Conservation (phyloP, 1,284 basidiomycete genomes). For the Ustilago curta region DNA sequence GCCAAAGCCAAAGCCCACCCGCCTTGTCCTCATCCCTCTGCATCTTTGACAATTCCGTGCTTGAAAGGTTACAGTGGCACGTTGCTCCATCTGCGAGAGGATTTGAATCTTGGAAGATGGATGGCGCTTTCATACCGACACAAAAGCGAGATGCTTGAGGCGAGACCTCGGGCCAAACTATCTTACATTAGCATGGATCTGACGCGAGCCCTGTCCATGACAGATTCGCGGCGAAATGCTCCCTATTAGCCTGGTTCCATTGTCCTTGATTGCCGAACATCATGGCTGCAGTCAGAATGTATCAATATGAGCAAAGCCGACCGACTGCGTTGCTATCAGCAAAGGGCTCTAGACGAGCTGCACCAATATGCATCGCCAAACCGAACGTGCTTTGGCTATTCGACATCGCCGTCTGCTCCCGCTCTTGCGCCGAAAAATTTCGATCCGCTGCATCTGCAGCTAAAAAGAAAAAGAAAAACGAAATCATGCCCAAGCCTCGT, state of each 20-base stretch:
- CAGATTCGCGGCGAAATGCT: too few relatives aligned
- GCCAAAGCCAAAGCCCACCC: not conserved
- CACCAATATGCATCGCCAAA: not conserved
- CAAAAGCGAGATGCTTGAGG: constrained; percentile 14
- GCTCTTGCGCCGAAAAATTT: not conserved
- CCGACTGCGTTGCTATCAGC: too few relatives aligned
- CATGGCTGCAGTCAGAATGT: too few relatives aligned
- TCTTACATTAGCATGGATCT: too few relatives aligned
- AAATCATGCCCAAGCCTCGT: not conserved
- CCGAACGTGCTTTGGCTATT: not conserved
- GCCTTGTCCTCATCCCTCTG: not conserved
- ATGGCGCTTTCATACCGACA: not conserved
- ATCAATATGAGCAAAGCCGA: too few relatives aligned
- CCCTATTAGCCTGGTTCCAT: too few relatives aligned
- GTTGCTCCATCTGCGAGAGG: not conserved
- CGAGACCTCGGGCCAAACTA: constrained; percentile 22
- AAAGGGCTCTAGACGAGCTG: too few relatives aligned
- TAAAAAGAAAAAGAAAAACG: not conserved
- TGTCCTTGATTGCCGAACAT: too few relatives aligned
- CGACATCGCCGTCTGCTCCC: constrained; percentile 1
- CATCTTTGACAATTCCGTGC: not conserved
- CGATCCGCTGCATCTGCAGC: constrained; percentile 5
- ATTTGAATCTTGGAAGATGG: not conserved
- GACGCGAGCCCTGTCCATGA: too few relatives aligned
- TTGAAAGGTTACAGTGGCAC: not conserved